Evolutionary conservation across 2,329 filamentous ascomycete species (phyloP).

Genomic region (Pseudocercospora musae): DNA sequence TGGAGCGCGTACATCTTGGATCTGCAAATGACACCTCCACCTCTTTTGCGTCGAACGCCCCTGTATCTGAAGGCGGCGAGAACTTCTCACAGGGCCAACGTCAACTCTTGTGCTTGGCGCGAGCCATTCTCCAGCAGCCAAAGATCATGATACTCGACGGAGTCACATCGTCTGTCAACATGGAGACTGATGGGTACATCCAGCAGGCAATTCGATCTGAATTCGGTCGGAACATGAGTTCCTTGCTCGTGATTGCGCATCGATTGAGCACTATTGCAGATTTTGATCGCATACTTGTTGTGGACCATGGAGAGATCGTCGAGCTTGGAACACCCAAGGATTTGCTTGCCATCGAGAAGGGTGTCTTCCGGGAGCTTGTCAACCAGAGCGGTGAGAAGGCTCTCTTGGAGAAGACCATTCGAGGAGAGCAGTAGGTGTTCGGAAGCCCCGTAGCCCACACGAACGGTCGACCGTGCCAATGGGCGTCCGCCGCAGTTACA

Average conservation of each 20-base stretch:
- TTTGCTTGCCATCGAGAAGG: not conserved
- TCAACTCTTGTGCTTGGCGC: conserved; percentile 85
- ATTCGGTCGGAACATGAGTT: conserved; percentile 19
- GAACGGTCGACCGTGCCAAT: not conserved
- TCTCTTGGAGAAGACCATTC: not conserved
- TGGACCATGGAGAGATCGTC: conserved; percentile 27
- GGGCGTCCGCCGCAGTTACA: not conserved
- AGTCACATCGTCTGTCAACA: conserved; percentile 71
- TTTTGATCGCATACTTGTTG: conserved; percentile 28
- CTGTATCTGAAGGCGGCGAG: conserved; percentile 83
- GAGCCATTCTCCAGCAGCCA: conserved; percentile 79
- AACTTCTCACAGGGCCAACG: conserved; percentile 91
- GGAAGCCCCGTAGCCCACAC: not conserved
- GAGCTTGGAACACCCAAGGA: conserved; percentile 25
- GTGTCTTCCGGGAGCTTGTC: not conserved
- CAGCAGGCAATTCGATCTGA: conserved; percentile 46
- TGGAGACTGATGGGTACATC: conserved; percentile 89
- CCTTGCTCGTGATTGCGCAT: conserved; percentile 32
- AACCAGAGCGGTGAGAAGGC: not conserved
- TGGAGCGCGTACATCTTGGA: conserved; percentile 66
- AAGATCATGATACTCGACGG: conserved; percentile 76
- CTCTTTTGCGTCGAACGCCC: conserved; percentile 58
- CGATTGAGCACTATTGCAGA: conserved; percentile 28
- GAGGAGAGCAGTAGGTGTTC: not conserved
- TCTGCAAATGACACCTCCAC: conserved; percentile 2